Evolutionary conservation across 1,284 basidiomycete species (phyloP).

Genomic region (Hemileia vastatrix): DNA sequence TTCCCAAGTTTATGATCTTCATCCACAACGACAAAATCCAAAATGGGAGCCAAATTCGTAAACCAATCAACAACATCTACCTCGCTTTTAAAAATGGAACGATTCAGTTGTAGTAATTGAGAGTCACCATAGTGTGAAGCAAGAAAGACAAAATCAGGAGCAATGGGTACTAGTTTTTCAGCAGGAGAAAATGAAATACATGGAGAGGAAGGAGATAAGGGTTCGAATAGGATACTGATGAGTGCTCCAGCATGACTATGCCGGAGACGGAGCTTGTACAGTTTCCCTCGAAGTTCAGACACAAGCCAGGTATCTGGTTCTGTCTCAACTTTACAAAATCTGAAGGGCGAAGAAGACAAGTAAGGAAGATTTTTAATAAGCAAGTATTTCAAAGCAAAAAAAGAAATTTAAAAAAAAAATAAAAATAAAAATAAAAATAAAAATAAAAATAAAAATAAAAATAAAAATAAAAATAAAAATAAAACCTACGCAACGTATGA

Average conservation of each 20-base stretch:
- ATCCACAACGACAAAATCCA: slow-evolving; percentile 3
- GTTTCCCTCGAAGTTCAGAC: slow-evolving; percentile 10
- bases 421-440: too few species aligned
- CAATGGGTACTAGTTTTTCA: slow-evolving; percentile 15
- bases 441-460: too few species aligned
- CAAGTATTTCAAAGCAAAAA: too few species aligned
- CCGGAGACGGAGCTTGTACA: background rate
- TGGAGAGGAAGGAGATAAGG: slow-evolving; percentile 5
- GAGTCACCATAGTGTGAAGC: slow-evolving; percentile 20
- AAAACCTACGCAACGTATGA: too few species aligned
- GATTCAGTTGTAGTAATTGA: slow-evolving; percentile 13
- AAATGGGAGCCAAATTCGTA: slow-evolving; percentile 14
- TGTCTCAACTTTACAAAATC: slow-evolving; percentile 11
- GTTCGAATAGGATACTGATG: too few species aligned
- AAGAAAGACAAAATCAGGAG: slow-evolving; percentile 6
- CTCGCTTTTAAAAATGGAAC: too few species aligned
- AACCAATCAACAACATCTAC: background rate
- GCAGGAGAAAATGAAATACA: too few species aligned
- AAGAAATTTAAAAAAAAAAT: too few species aligned
- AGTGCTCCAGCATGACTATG: background rate
- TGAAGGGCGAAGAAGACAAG: too few species aligned
- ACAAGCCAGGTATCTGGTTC: slow-evolving; percentile 8
- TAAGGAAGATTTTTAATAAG: too few species aligned
- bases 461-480: too few species aligned
- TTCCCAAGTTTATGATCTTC: slow-evolving; percentile 7